Evolutionary conservation across 73 alveolate genomes (phyloP), one percentile per base, ranked within the genome.

Genomic region (Paramecium octaurelia): DNA sequence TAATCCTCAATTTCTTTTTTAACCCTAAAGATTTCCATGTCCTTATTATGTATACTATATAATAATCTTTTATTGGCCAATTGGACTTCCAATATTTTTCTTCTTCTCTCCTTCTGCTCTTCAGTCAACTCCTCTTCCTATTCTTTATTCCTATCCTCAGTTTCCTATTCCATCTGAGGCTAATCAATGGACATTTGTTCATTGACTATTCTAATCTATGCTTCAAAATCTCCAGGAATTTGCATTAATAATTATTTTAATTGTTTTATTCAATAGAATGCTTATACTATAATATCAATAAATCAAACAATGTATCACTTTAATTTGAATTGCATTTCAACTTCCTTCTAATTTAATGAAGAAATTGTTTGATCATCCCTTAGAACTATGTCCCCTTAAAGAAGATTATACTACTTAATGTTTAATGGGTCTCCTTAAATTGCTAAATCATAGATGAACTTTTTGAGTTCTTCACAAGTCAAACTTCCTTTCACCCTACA

Each of bases 41-140:
- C 91, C 27, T 80, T 80, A 38, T 80, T 40, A 48, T 80, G 91
- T 10, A 80, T 80, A 6, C 77, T 80, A 80, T 80, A 80, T n/a
- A 80, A 24, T 20, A 80, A 24, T 80, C 75, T 80, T 80, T 80
- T 80, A 48, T 80, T 80, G 34, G 43, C 70, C 20, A 40, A 42
- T 80, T 80, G 8, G 16, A 48, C 91, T 48, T 80, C 91, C 31
- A 48, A 44, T 14, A 80, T 80, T 46, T 31, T 80, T 80, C 91
- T 42, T 43, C 91, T 80, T 80, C 91, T 80, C 16, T 80, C 91
- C 18, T 46, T 80, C n/a, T 80, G n/a, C 23, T 80, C 91, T 10
- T 80, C 91, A 16, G 91, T 80, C 34, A 80, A 48, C 12, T 80
- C 91, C 21, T 80, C 91, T 31, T 80, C 91, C 11, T 80, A 29